Evolutionary conservation across 352 stramenopile species (phyloP).

Genomic region (Globisporangium carolinianum): DNA sequence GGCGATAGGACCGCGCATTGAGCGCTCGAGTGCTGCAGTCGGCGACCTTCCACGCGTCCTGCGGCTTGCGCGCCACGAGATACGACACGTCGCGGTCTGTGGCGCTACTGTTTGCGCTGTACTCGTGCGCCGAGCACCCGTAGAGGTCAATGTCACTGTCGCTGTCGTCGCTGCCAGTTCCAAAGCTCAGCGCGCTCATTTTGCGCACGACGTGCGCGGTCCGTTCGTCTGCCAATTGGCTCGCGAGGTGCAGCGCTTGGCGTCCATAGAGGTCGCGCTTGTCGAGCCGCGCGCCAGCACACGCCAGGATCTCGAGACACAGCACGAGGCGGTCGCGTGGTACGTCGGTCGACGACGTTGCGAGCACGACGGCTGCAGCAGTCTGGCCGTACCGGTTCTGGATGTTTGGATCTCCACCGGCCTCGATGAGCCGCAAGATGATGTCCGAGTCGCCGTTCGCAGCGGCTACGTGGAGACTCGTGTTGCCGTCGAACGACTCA

Average conservation of each 20-base stretch:
- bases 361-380: slow-evolving; percentile 44
- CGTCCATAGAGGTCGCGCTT: slow-evolving; percentile 62
- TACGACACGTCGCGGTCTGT: slow-evolving; percentile 19
- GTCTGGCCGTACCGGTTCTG: slow-evolving; percentile 73
- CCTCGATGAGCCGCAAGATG: slow-evolving; percentile 44
- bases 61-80: slow-evolving; percentile 24
- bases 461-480: slow-evolving; percentile 66
- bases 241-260: slow-evolving; percentile 45
- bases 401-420: slow-evolving; percentile 46
- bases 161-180: slow-evolving; percentile 6
- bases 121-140: slow-evolving; percentile 49
- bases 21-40: slow-evolving; percentile 8
- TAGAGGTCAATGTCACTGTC: slow-evolving; percentile 51
- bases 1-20: slow-evolving; percentile 11
- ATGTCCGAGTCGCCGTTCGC: slow-evolving; percentile 32
- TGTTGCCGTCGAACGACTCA: slow-evolving; percentile 53
- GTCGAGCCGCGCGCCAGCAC: slow-evolving; percentile 35
- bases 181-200: slow-evolving; percentile 15
- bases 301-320: slow-evolving; percentile 48
- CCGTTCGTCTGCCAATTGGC: slow-evolving; percentile 29
- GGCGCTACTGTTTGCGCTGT: slow-evolving; percentile 20
- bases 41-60: slow-evolving; percentile 14
- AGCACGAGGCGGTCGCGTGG: slow-evolving; percentile 22
- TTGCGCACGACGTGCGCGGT: slow-evolving; percentile 27
- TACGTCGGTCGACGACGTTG: slow-evolving; percentile 12